A percentile compares a stretch with the other conserved stretches of the same genome.
phyloP scores from a whole-genome alignment of 202 grass and related monocot species.

The Brachypodium distachyon region DNA sequence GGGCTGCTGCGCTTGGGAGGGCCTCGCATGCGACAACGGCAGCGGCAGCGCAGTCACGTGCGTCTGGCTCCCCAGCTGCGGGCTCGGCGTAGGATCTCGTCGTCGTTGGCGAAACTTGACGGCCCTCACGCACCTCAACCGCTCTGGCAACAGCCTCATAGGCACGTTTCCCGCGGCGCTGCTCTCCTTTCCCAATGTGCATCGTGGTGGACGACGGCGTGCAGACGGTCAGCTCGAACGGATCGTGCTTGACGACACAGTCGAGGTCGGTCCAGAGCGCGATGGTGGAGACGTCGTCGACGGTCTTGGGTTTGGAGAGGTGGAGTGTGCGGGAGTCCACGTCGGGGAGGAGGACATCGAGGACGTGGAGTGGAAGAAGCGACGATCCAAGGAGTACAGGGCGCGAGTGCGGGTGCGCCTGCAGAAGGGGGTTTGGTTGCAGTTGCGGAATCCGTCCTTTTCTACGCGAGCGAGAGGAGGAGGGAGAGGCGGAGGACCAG shows the following conservation, averaged over 20 bases:
- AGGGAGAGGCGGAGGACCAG: not conserved
- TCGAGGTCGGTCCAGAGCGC: constrained; percentile 59
- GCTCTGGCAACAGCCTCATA: constrained; percentile 42
- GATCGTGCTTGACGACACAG: constrained; percentile 56
- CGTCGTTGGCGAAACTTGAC: constrained; percentile 36
- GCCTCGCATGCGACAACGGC: constrained; percentile 24
- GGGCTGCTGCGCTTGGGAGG: constrained; percentile 61
- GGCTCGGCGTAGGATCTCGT: constrained; percentile 36
- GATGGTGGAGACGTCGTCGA: constrained; percentile 40
- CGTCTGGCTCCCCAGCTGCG: constrained; percentile 28
- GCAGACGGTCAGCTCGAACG: constrained; percentile 66
- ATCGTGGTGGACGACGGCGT: too few species aligned
- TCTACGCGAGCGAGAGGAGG: constrained; percentile 47
- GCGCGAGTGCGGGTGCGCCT: constrained; percentile 51
- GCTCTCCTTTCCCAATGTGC: constrained; percentile 22
- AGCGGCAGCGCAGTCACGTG: constrained; percentile 20
- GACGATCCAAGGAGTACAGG: constrained; percentile 64
- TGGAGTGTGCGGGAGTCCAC: constrained; percentile 42
- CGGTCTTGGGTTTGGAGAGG: constrained; percentile 39
- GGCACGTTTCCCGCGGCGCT: constrained; percentile 27
- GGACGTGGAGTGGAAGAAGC: constrained; percentile 70
- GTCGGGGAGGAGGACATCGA: constrained; percentile 67
- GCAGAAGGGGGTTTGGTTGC: constrained; percentile 90
- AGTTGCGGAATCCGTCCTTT: constrained; percentile 91
- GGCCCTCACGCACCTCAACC: constrained; percentile 45